A percentile compares a stretch with the other conserved stretches of the same genome.
Evolutionary conservation across 805 yeast species (phyloP).

Genomic region (Wickerhamiella bombiphila): DNA sequence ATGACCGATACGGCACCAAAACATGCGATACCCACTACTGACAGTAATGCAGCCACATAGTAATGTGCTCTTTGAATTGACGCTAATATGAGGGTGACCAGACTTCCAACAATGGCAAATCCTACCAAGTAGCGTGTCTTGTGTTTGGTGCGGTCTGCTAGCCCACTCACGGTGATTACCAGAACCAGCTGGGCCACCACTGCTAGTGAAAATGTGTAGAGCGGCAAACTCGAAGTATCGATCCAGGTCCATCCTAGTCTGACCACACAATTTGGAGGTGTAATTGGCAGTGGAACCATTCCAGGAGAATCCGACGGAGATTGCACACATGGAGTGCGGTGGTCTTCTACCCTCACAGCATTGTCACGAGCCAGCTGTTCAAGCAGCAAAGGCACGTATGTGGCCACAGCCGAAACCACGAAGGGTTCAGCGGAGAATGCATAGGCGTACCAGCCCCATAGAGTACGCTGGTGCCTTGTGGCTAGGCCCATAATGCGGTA

Average conservation of each 20-base stretch:
- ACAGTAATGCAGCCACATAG: slow-evolving; percentile 39
- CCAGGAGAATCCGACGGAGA: slow-evolving; percentile 16
- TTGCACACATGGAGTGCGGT: slow-evolving; percentile 36
- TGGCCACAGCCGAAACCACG: slow-evolving; percentile 63
- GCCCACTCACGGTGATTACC: slow-evolving; percentile 61
- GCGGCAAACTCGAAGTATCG: slow-evolving; percentile 60
- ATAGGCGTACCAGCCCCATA: slow-evolving; percentile 50
- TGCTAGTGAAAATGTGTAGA: slow-evolving; percentile 58
- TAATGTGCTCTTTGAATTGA: slow-evolving; percentile 25
- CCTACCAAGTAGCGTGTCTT: slow-evolving; percentile 40
- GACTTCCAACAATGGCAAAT: slow-evolving; percentile 47
- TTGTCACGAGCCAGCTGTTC: slow-evolving; percentile 61
- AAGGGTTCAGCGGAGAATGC: slow-evolving; percentile 72
- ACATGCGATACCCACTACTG: slow-evolving; percentile 49
- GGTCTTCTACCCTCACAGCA: slow-evolving; percentile 51
- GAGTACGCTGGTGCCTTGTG: too few relatives aligned
- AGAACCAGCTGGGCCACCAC: slow-evolving; percentile 57
- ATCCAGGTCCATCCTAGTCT: slow-evolving; percentile 33
- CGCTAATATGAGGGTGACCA: slow-evolving; percentile 36
- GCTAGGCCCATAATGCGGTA: too few relatives aligned
- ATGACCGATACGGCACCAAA: slow-evolving; percentile 71
- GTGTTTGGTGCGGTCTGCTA: slow-evolving; percentile 48
- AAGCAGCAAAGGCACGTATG: slow-evolving; percentile 57
- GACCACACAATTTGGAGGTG: slow-evolving; percentile 34
- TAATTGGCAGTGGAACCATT: slow-evolving; percentile 15